Evolutionary conservation across 2,329 filamentous ascomycete genomes (phyloP), one percentile per base, ranked within the genome.

Genomic region (Calonectria hongkongensis): DNA sequence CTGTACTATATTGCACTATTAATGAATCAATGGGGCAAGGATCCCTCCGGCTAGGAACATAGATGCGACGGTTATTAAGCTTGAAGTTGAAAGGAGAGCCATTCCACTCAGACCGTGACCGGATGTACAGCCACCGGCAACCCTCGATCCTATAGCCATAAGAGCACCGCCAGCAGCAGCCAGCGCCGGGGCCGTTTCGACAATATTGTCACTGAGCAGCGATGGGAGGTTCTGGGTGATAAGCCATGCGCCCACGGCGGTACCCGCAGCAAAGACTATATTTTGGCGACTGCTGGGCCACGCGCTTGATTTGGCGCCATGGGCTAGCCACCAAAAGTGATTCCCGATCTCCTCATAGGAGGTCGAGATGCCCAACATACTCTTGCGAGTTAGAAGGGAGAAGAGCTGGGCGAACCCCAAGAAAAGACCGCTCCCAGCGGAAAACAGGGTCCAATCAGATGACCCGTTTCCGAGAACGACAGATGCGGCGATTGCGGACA

Each of bases 21-120:
- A 70, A 68, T 83, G 76, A 28, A 78, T 74, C 45, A 83, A 39
- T 28, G 80, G 78, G 4, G 79, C 79, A 63, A 83, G 72, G 60
- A 79, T 64, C 41, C 78, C 79, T 4, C 90, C 92, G 0, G 86
- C 86, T 0, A 80, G 87, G 84, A 94, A 93, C 76, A 91, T 88
- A 6, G 87, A 84, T 3, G 82, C 87, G 28, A 93, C 90, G 0
- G 90, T 92, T 15, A 94, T 81, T 68, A 93, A 86, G 78, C 92
- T 94, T 12, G 91, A 89, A 4, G 89, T 83, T 0, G 89, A 91
- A 64, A 94, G 84, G 72, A 92, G 84, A n/a, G 90, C 89, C 79
- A 94, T 87, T 0, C 92, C 92, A 71, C 90, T 93, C 74, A 94
- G 91, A 0, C 92, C 92, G 80, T 94, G 92, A 0, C 92, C 92